A percentile compares a stretch with the other conserved stretches of the same genome.
These are phyloP conservation scores for Aspergillus taichungensis DNA, from an alignment of 495 filamentous ascomycete genomes.

Conservation along the genomic window DNA sequence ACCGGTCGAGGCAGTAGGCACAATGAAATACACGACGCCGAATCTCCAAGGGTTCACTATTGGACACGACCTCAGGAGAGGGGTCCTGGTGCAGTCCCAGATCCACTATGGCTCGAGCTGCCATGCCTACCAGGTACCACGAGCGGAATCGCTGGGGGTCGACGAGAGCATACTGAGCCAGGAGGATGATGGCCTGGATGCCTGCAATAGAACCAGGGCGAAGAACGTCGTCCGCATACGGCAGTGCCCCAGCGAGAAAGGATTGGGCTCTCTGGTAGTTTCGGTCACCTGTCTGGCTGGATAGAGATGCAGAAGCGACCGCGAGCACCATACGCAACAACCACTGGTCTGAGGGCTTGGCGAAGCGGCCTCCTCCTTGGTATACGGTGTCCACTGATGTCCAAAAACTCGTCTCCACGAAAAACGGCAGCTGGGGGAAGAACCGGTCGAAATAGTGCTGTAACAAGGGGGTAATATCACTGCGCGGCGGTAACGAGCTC, in stretches of 20 bases:
- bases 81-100: slow-evolving; percentile 86
- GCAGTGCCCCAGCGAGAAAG: slow-evolving; percentile 61
- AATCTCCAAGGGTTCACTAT: slow-evolving; percentile 58
- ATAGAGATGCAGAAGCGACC: slow-evolving; percentile 63
- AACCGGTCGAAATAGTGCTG: slow-evolving; percentile 79
- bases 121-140: slow-evolving; percentile 85
- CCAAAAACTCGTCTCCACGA: slow-evolving; percentile 66
- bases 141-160: slow-evolving; percentile 83
- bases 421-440: slow-evolving; percentile 68
- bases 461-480: slow-evolving; percentile 55
- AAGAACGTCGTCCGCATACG: slow-evolving; percentile 69
- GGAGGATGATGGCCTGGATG: slow-evolving; percentile 74
- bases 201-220: slow-evolving; percentile 72
- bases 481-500: slow-evolving; percentile 55
- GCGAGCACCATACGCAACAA: slow-evolving; percentile 83
- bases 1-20: slow-evolving; percentile 82
- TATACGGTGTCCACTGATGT: slow-evolving; percentile 74
- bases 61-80: slow-evolving; percentile 50
- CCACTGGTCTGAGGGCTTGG: slow-evolving; percentile 71
- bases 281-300: slow-evolving; percentile 54
- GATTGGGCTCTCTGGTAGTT: slow-evolving; percentile 55
- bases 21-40: slow-evolving; percentile 77
- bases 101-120: slow-evolving; percentile 75
- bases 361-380: slow-evolving; percentile 47
- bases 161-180: slow-evolving; percentile 79